phyloP scores from a whole-genome alignment of 192 early-diverging fungal species.

The Blastocladiella britannica region DNA sequence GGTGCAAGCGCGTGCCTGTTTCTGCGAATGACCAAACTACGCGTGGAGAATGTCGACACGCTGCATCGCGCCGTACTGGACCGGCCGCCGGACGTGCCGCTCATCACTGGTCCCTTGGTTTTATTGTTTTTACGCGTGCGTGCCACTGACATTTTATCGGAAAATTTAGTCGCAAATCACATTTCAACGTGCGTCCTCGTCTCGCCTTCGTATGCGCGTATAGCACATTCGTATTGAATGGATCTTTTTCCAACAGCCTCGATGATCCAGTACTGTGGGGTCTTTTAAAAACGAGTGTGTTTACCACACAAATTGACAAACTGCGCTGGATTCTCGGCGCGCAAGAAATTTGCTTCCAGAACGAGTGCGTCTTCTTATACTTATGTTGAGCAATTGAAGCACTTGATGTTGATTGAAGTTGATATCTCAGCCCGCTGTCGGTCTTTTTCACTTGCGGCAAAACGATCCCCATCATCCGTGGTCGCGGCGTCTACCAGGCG shows the following conservation, averaged over 20 bases:
- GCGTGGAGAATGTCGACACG: neutral
- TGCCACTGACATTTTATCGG: neutral
- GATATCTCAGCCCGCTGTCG: constrained; percentile 16
- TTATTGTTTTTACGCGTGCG: neutral
- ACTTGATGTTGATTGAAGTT: constrained; percentile 3
- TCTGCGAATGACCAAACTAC: neutral
- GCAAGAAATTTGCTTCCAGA: constrained; percentile 63
- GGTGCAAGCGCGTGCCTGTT: neutral
- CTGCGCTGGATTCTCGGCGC: constrained; percentile 76
- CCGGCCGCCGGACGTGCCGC: neutral
- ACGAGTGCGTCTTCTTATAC: constrained; percentile 14
- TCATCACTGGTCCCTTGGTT: neutral
- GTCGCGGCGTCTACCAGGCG: constrained; percentile 66
- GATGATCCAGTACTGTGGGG: constrained; percentile 66
- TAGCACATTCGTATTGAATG: neutral
- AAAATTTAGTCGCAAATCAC: constrained; percentile 47
- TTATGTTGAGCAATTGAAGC: neutral
- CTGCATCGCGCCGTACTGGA: neutral
- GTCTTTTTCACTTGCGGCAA: constrained; percentile 57
- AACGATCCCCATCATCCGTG: constrained; percentile 62
- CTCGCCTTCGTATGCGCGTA: neutral
- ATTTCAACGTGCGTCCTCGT: constrained; percentile 27
- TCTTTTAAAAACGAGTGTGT: constrained; percentile 32
- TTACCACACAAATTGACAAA: constrained; percentile 17
- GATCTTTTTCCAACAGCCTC: constrained; percentile 9